Conservation (phyloP, 1,284 basidiomycete genomes). For the Trametes hirsuta region DNA sequence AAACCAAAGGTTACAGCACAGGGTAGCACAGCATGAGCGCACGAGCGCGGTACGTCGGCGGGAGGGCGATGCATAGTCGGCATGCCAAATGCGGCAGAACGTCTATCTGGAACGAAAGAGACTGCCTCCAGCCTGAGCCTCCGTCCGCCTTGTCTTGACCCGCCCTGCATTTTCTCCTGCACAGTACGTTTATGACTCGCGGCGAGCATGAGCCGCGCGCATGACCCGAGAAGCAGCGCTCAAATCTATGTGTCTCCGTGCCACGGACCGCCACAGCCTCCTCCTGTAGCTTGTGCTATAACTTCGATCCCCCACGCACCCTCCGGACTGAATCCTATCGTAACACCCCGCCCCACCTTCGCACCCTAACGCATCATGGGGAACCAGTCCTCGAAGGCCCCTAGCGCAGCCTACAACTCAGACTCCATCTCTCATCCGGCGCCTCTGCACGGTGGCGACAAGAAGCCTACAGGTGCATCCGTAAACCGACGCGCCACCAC, state of each 20-base stretch:
- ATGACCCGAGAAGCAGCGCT: constrained; percentile 6
- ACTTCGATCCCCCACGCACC: background rate
- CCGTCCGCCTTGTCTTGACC: background rate
- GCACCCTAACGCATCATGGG: constrained; percentile 19
- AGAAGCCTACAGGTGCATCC: constrained; percentile 1
- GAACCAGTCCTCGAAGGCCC: constrained; percentile 19
- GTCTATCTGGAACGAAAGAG: background rate
- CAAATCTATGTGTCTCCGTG: background rate
- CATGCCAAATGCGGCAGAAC: background rate
- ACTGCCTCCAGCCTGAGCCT: background rate
- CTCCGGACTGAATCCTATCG: background rate
- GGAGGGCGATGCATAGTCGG: too few relatives aligned
- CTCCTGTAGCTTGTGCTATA: background rate
- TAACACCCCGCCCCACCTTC: background rate
- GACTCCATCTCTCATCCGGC: constrained; percentile 6
- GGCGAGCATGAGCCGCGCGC: background rate
- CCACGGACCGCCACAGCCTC: constrained; percentile 1
- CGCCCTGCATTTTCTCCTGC: background rate
- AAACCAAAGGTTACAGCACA: too few relatives aligned
- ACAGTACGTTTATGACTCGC: background rate
- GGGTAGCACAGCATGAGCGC: too few relatives aligned
- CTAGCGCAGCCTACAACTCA: constrained; percentile 12
- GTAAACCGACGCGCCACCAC: constrained; percentile 20
- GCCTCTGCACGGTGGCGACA: constrained; percentile 9
- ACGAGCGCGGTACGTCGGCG: too few relatives aligned